Evolutionary conservation across 2,329 filamentous ascomycete species (phyloP).

Genomic region (Cordyceps farinosa): DNA sequence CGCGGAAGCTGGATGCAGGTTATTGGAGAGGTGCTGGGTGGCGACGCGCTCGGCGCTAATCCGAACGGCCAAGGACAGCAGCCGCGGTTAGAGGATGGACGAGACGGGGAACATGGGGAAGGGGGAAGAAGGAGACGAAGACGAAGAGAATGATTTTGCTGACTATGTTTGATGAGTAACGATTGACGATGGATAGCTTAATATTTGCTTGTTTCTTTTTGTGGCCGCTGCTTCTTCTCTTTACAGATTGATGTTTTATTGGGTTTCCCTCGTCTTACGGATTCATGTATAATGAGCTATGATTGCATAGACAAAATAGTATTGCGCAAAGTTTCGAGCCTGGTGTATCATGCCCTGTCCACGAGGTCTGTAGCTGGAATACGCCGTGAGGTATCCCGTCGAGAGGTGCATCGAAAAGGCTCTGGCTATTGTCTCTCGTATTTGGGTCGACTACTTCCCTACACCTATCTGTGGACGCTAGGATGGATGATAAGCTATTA

Average conservation of each 20-base stretch:
- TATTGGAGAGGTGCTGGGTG: constrained; percentile 25
- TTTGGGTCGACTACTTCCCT: no score
- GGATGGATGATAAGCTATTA: no score
- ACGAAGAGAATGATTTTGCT: constrained; percentile 2
- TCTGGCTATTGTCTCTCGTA: no score
- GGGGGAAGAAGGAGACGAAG: background rate
- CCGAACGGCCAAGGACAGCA: background rate
- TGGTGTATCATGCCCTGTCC: no score
- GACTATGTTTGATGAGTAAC: background rate
- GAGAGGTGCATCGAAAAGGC: no score
- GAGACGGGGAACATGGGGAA: background rate
- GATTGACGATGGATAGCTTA: background rate
- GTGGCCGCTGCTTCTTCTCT: background rate
- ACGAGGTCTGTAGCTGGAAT: no score
- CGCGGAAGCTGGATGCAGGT: constrained; percentile 26
- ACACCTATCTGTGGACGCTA: no score
- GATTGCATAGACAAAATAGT: background rate
- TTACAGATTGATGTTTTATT: background rate
- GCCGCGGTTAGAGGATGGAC: background rate
- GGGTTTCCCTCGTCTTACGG: background rate
- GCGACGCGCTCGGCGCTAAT: background rate
- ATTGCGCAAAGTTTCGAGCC: no score
- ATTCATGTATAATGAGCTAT: background rate
- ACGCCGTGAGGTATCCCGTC: no score
- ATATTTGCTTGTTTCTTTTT: background rate